phyloP scores from a whole-genome alignment of 1,284 basidiomycete genomes.

The Marasmius oreades region DNA sequence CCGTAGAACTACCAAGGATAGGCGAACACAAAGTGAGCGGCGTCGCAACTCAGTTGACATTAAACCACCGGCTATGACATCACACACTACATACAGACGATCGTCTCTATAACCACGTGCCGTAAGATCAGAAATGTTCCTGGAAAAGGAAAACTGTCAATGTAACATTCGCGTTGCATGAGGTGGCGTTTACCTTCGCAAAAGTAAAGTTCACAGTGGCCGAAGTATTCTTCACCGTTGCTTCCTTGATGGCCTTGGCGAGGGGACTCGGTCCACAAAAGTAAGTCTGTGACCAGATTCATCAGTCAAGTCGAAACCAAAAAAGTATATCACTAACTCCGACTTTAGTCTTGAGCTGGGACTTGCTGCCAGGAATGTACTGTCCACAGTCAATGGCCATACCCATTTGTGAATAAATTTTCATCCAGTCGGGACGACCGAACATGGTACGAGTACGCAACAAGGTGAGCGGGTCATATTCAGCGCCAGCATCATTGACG shows the following conservation, averaged over 20 bases:
- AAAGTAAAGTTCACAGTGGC: conserved; percentile 70
- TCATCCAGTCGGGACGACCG: conserved; percentile 83
- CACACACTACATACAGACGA: conserved; percentile 11
- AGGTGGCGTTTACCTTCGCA: conserved; percentile 53
- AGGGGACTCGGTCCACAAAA: conserved; percentile 79
- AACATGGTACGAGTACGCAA: conserved; percentile 84
- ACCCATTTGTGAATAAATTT: conserved; percentile 70
- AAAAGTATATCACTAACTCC: conserved; percentile 48
- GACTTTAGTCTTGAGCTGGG: conserved; percentile 77
- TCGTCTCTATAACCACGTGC: conserved; percentile 6
- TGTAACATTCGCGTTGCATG: not conserved
- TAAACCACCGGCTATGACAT: not conserved
- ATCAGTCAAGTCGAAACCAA: too few species aligned
- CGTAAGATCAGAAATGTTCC: conserved; percentile 56
- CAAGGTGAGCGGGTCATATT: conserved; percentile 82
- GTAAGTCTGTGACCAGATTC: conserved; percentile 60
- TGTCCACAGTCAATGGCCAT: conserved; percentile 74
- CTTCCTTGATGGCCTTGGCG: conserved; percentile 72
- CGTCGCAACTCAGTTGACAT: conserved; percentile 3
- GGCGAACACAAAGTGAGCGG: too few species aligned
- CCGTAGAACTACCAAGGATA: too few species aligned
- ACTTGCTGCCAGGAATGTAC: conserved; percentile 74
- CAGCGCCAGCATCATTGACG: conserved; percentile 78
- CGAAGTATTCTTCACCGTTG: conserved; percentile 52
- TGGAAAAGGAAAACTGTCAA: conserved; percentile 20